Percentiles rank a stretch among this genome's conserved stretches.
Conservation (phyloP, 31 red algal genomes). For the Bonnemaisonia californica region DNA sequence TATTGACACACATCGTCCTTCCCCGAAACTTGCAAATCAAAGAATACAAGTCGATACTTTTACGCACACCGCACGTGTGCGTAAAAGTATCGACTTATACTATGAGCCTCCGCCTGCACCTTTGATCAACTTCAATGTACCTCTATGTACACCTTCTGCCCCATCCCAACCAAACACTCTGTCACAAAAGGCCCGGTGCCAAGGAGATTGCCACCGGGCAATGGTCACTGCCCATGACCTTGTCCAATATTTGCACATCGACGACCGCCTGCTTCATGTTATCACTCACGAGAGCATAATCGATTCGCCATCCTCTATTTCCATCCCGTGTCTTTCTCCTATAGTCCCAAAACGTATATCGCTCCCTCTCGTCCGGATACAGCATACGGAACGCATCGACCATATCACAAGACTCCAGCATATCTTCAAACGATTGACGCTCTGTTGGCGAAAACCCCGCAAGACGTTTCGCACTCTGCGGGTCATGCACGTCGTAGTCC, state of each 20-base stretch:
- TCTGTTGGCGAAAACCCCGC: constrained; percentile 35
- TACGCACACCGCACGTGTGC: background rate
- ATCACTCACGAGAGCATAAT: constrained; percentile 52
- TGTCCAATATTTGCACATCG: constrained; percentile 53
- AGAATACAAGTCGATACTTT: background rate
- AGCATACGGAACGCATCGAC: constrained; percentile 44
- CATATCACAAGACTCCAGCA: constrained; percentile 40
- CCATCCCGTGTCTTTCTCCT: constrained; percentile 10
- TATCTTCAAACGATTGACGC: constrained; percentile 41
- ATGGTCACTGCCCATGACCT: constrained; percentile 51
- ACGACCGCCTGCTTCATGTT: constrained; percentile 32
- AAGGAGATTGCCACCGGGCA: constrained; percentile 46
- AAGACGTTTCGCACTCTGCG: background rate
- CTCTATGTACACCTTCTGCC: too few relatives aligned
- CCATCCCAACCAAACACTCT: too few relatives aligned
- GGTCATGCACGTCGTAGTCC: constrained; percentile 41
- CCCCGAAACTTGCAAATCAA: background rate
- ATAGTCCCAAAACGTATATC: constrained; percentile 61
- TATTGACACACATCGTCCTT: too few relatives aligned
- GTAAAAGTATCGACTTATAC: too few relatives aligned
- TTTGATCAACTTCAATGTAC: background rate
- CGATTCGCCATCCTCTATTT: constrained; percentile 47
- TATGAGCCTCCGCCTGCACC: background rate
- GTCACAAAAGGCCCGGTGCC: constrained; percentile 13
- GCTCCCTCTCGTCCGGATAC: constrained; percentile 3